Evolutionary conservation across 192 early-diverging fungal genomes (phyloP), one percentile per base, ranked within the genome.

Genomic region (Chytriomyces confervae): DNA sequence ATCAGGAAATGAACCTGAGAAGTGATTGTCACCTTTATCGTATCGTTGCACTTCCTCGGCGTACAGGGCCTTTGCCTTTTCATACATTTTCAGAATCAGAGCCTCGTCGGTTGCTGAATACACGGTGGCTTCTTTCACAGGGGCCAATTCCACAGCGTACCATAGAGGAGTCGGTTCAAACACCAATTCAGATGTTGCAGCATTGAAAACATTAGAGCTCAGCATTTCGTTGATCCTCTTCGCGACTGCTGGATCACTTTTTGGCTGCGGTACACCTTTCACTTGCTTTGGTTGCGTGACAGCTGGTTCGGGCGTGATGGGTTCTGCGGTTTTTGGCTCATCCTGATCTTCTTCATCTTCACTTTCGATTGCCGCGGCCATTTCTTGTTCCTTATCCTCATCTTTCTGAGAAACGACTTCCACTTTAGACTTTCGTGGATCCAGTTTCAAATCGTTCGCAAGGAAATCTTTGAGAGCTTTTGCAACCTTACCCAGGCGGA

Each of bases 51-150:
- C 92, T 66, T 97, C 94, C 49, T 84, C 69, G 29, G 87, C 83
- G 77, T 92, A 85, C 18, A 96, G 80, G 23, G 87, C 76, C 70
- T 87, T 89, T 0, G 94, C 93, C 75, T 82, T 82, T 50, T 81
- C 72, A 64, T 77, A 77, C 64, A 68, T 66, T 49, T 82, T 50
- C 2, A 71, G 13, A 44, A 82, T 82, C 44, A 62, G 51, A 20
- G 44, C 57, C 72, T 69, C 75, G 48, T 77, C 79, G 49, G 43
- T 45, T 11, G 77, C 73, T 47, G 69, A 45, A 53, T 76, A 66
- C 44, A 75, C 57, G 3, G 27, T 69, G 9, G 76, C 50, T 49
- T 64, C 45, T 24, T 48, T 68, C 61, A 84, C 50, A 36, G 83
- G 74, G 44, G 79, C 62, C 6, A 84, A 49, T 47, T 74, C 61